Base-by-base conservation (phyloP, 1,284 basidiomycete genomes). In the Xerocomus cyaneibrunnescens region DNA sequence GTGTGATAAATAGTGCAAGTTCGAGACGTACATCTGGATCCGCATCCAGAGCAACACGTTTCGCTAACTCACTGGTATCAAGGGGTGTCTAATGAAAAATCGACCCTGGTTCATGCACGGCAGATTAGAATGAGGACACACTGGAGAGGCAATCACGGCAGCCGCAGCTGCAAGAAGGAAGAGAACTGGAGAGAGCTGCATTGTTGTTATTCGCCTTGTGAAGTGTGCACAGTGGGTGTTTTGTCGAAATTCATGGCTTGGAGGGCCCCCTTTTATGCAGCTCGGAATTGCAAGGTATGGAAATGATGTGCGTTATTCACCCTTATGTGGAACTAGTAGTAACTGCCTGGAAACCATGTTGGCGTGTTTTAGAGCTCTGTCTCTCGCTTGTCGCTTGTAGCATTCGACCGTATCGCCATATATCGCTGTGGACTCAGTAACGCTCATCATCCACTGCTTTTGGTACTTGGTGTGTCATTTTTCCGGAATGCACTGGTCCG, bases 171-270 rank as follows among this genome's bases (percentile, higher is more conserved):
- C 47, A 21, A 52, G 19, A 23, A 31, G 7, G 0, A 51, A 4
- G 28, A 51, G 31, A 19, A 50, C 14, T 3, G 49, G 16, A 14
- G 46, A 39, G 36, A 50, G 21, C 23, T 50, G 37, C 50, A 51
- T 51, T 32, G 7, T 23, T 7, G 44, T 17, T 37, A 10, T 23
- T n/a, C n/a, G n/a, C n/a, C n/a, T n/a, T n/a, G 44, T n/a, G 22
- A 48, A 21, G 7, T 38, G 19, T 34, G n/a, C 1, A 13, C 1
- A 5, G 8, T 3, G 38, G 13, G 38, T 16, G 9, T 23, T 1
- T 14, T 28, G 12, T 5, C 25, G 8, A 7, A n/a, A 36, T 19
- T 8, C 7, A n/a, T 17, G n/a, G 25, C 25, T 7, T n/a, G n/a
- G n/a, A 27, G 30, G 25, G 12, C 2, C 22, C 30, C 30, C 7